A percentile compares a stretch with the other conserved stretches of the same genome.
These are phyloP conservation scores for Speleostelium caveatum DNA, from an alignment of 78 protist genomes.

Conservation along the genomic window DNA sequence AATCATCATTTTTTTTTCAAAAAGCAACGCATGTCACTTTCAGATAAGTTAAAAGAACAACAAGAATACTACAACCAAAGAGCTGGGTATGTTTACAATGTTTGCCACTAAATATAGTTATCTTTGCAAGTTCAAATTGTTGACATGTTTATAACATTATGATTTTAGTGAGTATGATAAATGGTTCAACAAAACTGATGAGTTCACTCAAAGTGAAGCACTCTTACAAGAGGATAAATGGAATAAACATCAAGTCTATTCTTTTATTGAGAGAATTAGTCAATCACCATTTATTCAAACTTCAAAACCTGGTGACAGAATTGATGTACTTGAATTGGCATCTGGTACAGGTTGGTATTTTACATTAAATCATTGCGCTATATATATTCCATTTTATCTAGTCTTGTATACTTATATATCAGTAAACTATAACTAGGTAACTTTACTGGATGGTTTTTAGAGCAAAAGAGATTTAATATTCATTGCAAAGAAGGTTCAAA, in stretches of 20 bases:
- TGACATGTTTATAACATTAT: background rate
- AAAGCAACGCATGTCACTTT: background rate
- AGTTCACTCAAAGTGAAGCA: slow-evolving; percentile 20
- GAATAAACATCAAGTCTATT: slow-evolving; percentile 1
- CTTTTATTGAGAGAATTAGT: background rate
- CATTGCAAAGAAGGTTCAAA: slow-evolving; percentile 42
- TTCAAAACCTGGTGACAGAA: background rate
- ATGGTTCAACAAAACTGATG: slow-evolving; percentile 13
- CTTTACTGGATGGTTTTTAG: slow-evolving; percentile 26
- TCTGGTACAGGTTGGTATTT: background rate
- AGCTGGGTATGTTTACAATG: background rate
- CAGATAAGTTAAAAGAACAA: background rate
- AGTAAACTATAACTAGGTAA: too few relatives aligned
- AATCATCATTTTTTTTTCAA: background rate
- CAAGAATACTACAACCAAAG: slow-evolving; percentile 6
- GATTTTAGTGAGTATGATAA: slow-evolving; percentile 36
- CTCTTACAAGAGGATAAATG: background rate
- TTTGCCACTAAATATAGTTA: background rate
- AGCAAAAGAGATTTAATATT: background rate
- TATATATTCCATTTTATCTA: background rate
- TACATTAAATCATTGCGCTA: background rate
- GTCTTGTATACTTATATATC: too few relatives aligned
- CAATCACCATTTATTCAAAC: background rate
- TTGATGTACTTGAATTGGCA: slow-evolving; percentile 21
- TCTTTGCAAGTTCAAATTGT: background rate